Percentiles rank a stretch among this genome's conserved stretches.
Conservation (phyloP, 352 stramenopile species). For the Phytophthora rubi region DNA sequence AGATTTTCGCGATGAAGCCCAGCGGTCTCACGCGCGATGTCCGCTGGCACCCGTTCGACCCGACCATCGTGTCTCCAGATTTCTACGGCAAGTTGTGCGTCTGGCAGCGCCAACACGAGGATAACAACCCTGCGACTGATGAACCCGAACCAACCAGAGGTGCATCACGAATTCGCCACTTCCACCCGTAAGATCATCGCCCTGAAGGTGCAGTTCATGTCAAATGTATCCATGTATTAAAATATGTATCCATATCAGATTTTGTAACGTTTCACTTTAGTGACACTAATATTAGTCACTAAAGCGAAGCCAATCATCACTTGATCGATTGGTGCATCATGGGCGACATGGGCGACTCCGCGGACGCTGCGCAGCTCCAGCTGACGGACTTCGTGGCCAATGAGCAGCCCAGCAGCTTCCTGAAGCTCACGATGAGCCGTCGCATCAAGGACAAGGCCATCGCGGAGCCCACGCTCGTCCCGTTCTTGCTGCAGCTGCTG, state of each 20-base stretch:
- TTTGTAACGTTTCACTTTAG: no score
- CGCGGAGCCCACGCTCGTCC: constrained; percentile 50
- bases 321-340: not conserved
- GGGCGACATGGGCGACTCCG: not conserved
- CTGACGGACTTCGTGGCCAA: constrained; percentile 62
- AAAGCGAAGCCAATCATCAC: not conserved
- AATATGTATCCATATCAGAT: constrained; percentile 6
- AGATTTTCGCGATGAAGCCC: constrained; percentile 84
- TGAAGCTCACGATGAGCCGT: constrained; percentile 80
- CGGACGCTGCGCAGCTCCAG: constrained; percentile 10
- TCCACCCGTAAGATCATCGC: not conserved
- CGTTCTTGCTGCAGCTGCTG: constrained; percentile 52
- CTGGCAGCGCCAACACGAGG: constrained; percentile 69
- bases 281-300: not conserved
- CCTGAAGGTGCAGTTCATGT: not conserved
- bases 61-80: constrained; percentile 83
- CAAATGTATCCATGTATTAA: constrained; percentile 14
- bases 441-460: constrained; percentile 65
- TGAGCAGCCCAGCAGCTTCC: constrained; percentile 54
- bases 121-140: constrained; percentile 1
- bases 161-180: constrained; percentile 1
- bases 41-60: constrained; percentile 84
- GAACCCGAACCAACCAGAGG: not conserved
- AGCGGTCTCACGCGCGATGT: constrained; percentile 84
- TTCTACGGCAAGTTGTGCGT: constrained; percentile 89